phyloP scores from a whole-genome alignment of 2,329 filamentous ascomycete species.

The Neofusicoccum sp. region DNA sequence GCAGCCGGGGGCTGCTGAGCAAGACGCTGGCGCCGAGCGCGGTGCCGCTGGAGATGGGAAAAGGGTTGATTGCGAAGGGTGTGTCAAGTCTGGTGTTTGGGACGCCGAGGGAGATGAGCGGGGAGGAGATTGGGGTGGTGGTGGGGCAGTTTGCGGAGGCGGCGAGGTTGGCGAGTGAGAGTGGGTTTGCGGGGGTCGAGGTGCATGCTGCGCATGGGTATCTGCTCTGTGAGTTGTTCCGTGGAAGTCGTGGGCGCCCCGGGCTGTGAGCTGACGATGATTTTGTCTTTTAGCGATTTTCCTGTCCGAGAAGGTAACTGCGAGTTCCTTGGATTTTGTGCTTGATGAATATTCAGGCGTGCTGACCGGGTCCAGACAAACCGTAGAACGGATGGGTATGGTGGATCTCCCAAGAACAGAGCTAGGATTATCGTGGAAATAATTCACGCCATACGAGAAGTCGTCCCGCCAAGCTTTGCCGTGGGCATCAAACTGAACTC shows the following conservation, averaged over 20 bases:
- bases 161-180: constrained; percentile 50
- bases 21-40: constrained; percentile 48
- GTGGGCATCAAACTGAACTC: constrained; percentile 53
- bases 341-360: too few species aligned
- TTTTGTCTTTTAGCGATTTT: not conserved
- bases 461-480: constrained; percentile 43
- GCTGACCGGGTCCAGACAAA: constrained; percentile 37
- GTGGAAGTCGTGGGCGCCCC: not conserved
- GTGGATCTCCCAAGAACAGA: constrained; percentile 46
- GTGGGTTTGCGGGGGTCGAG: constrained; percentile 55
- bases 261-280: not conserved
- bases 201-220: constrained; percentile 47
- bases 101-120: constrained; percentile 57
- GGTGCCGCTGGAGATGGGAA: constrained; percentile 44
- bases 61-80: constrained; percentile 1
- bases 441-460: constrained; percentile 41
- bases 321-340: not conserved
- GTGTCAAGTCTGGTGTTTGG: constrained; percentile 38
- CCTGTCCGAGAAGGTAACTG: not conserved
- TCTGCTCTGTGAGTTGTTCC: not conserved
- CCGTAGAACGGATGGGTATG: constrained; percentile 48
- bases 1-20: constrained; percentile 34
- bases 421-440: constrained; percentile 47
- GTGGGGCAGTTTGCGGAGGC: constrained; percentile 53
- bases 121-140: constrained; percentile 54